Evolutionary conservation across 352 stramenopile species (phyloP), one percentile per base, ranked within the genome.

Genomic region (Elongisporangium undulatum): DNA sequence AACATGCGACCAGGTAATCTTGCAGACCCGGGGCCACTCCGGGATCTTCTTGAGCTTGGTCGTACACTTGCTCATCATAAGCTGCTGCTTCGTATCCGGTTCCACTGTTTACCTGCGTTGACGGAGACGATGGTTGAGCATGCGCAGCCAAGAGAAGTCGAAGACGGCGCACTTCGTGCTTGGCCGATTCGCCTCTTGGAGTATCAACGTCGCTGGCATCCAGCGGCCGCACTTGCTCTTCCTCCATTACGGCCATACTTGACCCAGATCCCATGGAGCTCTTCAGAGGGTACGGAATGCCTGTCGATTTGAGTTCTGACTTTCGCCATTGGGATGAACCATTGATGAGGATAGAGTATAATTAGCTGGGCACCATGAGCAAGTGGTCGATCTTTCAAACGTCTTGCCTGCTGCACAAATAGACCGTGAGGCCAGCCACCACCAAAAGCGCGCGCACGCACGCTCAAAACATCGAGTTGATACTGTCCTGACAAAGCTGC

Each of bases 131-230:
- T 38, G 23, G 51, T 48, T 54, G 19, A 15, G 45, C 26, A 22
- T 68, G 53, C 17, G 24, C 53, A 9, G 55, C 64, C 0, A 71
- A 51, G 41, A 65, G 19, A 2, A 53, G 9, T 15, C 51, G 57
- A 49, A 68, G 45, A 20, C 55, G 50, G 49, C 56, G 24, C 49
- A 72, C 65, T 52, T 72, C 65, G 20, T 58, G 45, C 41, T 69
- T 68, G 54, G 65, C 65, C 9, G 39, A 38, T 9, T 58, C 26
- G 9, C 48, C 65, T 16, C 63, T 59, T 8, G 63, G 63, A 16
- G 64, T 64, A 41, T 66, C 49, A n/a, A 72, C 61, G 29, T 72
- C 65, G 16, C 61, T 69, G 17, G 56, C 65, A 45, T 72, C 65
- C 10, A 72, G 50, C 29, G 65, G 65, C 21, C 56, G 52, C 23